Conservation (phyloP, 164 flowering plant genomes). For the Magnolia changhungtana region DNA sequence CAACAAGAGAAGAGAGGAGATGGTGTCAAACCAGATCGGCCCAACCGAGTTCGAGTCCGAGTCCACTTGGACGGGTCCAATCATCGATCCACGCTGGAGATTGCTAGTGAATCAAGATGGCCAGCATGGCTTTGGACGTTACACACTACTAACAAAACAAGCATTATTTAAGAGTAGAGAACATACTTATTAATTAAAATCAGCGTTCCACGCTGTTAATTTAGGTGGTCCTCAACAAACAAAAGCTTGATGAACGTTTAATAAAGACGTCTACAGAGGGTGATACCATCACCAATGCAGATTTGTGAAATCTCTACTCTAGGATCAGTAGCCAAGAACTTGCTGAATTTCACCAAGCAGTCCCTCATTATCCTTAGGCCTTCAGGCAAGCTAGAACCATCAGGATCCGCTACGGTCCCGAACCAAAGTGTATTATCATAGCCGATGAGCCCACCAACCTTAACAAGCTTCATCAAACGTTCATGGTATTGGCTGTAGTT, state of each 20-base stretch:
- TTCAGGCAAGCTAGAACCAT: neutral
- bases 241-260: neutral
- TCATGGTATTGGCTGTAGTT: constrained; percentile 15
- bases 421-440: constrained; percentile 19
- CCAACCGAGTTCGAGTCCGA: no score
- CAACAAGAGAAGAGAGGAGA: no score
- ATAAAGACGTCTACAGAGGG: constrained; percentile 10
- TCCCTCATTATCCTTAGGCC: neutral
- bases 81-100: no score
- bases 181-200: no score
- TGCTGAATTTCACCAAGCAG: constrained; percentile 1
- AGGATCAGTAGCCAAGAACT: constrained; percentile 11
- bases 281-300: constrained; percentile 16
- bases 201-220: no score
- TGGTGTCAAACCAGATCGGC: no score
- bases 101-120: no score
- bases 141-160: no score
- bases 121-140: no score
- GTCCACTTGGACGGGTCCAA: no score
- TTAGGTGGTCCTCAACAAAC: no score
- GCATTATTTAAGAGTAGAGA: no score
- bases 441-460: constrained; percentile 18
- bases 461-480: constrained; percentile 13
- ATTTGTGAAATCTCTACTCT: constrained; percentile 16
- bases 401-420: constrained; percentile 11